Evolutionary conservation across 169 alveolate genomes (phyloP), one percentile per base, ranked within the genome.

Genomic region (Eimeria zaria): DNA sequence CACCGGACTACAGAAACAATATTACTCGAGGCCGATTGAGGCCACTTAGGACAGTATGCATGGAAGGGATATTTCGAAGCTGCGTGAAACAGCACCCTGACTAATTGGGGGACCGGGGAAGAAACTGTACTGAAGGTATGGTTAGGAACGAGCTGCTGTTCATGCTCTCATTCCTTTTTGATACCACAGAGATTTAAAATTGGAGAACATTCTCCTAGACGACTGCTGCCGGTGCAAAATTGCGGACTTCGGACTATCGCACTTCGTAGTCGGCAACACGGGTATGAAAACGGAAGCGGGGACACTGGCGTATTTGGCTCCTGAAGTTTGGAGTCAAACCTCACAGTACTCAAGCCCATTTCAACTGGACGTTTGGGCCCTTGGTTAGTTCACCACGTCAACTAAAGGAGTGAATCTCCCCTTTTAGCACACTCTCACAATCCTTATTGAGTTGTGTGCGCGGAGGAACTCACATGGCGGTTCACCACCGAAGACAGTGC

Each of bases 171-270:
- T 14, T 48, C 27, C 41, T 7, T 81, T 20, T n/a, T 2, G 90
- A 33, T 53, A 51, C 51, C 58, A 22, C 94, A 93, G 99, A 93
- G 99, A 99, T 97, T 97, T 99, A 33, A 99, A 99, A 89, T 98
- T 99, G 33, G 99, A 98, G 95, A 99, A 99, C 95, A 98, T 99
- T 46, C 95, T 98, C 36, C 81, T 99, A 71, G 99, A 98, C 93
- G 98, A 97, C 53, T 97, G 98, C 64, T 96, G 94, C 78, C 96
- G 97, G 27, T 97, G 98, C 67, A 98, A 98, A 93, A 97, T 99
- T 71, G 98, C 99, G 36, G 99, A 99, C 92, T 99, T 99, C 92
- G 99, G 99, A 16, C 96, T 93, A 20, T 81, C 94, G 44, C 92
- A 78, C 53, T 97, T 97, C 95, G 98, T 97, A 55, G 97, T 95